Conservation (phyloP, 495 filamentous ascomycete genomes). For the Penicillium roqueforti region DNA sequence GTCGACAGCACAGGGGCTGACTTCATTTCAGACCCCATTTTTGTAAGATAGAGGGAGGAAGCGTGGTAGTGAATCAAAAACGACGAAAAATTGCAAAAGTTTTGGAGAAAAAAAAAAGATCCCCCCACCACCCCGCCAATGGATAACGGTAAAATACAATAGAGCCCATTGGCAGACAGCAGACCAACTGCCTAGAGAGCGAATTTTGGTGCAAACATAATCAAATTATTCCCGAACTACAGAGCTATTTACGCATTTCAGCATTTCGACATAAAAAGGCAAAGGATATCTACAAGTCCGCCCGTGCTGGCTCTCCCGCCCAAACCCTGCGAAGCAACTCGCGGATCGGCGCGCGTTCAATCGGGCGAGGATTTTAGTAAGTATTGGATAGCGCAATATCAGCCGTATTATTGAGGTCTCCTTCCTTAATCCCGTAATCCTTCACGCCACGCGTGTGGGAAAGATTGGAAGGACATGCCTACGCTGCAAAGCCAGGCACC, state of each 20-base stretch:
- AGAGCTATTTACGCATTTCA: not conserved
- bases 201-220: not conserved
- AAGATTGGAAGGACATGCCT: slow-evolving; percentile 67
- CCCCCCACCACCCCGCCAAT: slow-evolving; percentile 39
- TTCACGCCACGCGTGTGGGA: slow-evolving; percentile 60
- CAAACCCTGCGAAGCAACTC: slow-evolving; percentile 64
- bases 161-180: slow-evolving; percentile 22
- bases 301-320: slow-evolving; percentile 61
- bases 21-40: slow-evolving; percentile 37
- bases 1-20: slow-evolving; percentile 80
- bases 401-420: slow-evolving; percentile 61
- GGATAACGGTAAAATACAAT: slow-evolving; percentile 30
- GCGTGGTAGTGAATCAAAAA: not conserved
- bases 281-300: slow-evolving; percentile 46
- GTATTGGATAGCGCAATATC: slow-evolving; percentile 62
- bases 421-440: slow-evolving; percentile 61
- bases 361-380: slow-evolving; percentile 59
- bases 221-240: no score
- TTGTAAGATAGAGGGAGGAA: slow-evolving; percentile 12
- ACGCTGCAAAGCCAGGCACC: slow-evolving; percentile 67
- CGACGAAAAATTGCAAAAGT: slow-evolving; percentile 3
- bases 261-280: not conserved
- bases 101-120: slow-evolving; percentile 23
- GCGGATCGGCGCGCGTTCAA: slow-evolving; percentile 54
- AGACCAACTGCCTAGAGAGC: not conserved